phyloP scores from a whole-genome alignment of 1,284 basidiomycete species.

The Leccinum griseonigrum region DNA sequence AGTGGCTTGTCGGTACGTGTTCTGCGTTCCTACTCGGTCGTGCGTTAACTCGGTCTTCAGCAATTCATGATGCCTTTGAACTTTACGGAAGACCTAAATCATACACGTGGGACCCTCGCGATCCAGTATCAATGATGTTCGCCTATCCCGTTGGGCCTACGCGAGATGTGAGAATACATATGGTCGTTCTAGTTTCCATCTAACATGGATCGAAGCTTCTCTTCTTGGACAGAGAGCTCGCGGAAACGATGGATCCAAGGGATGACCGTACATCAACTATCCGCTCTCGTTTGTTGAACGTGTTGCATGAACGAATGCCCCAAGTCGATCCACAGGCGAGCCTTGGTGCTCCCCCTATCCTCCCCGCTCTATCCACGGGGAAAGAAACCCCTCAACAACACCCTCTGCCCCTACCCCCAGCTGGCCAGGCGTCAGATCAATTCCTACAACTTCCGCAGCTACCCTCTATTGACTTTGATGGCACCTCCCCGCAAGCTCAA shows the following conservation, averaged over 20 bases:
- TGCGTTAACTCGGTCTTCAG: conserved; percentile 37
- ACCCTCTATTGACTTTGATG: conserved; percentile 47
- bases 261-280: conserved; percentile 74
- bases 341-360: conserved; percentile 15
- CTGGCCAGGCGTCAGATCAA: conserved; percentile 20
- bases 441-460: conserved; percentile 37
- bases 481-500: conserved; percentile 17
- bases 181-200: background rate
- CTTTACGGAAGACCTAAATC: conserved; percentile 82
- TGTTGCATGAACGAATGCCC: conserved; percentile 68
- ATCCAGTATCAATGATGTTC: conserved; percentile 77
- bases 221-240: conserved; percentile 86
- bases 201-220: conserved; percentile 53
- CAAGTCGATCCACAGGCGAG: conserved; percentile 29
- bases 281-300: conserved; percentile 58
- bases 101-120: conserved; percentile 86
- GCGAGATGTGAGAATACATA: conserved; percentile 59
- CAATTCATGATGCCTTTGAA: conserved; percentile 82
- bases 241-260: conserved; percentile 76
- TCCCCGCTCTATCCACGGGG: conserved; percentile 17
- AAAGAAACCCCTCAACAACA: conserved; percentile 23
- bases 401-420: conserved; percentile 9
- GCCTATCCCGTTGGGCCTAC: conserved; percentile 75
- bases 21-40: conserved; percentile 2
- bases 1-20: conserved; percentile 83